Conservation (phyloP, 2,329 filamentous ascomycete genomes). For the Aureobasidium sp. region DNA sequence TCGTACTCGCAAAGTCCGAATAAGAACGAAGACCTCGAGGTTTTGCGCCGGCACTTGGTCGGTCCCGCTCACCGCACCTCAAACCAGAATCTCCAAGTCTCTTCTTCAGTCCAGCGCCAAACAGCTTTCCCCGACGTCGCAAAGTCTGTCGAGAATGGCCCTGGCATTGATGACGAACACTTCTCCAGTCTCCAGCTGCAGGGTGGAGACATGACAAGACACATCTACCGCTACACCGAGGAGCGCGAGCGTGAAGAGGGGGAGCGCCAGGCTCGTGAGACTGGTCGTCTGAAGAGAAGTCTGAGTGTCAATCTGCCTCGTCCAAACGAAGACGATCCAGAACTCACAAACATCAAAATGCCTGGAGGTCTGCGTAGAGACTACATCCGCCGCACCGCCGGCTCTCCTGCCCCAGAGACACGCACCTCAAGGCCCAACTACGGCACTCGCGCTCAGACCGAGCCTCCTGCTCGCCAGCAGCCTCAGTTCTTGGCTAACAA, state of each 20-base stretch:
- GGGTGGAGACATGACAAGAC: conserved; percentile 93
- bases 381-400: conserved; percentile 81
- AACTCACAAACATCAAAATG: conserved; percentile 92
- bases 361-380: conserved; percentile 95
- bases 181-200: conserved; percentile 96
- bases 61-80: conserved; percentile 61
- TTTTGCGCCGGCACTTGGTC: conserved; percentile 90
- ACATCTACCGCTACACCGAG: conserved; percentile 98
- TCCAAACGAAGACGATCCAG: conserved; percentile 80
- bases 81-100: conserved; percentile 31
- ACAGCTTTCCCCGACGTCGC: conserved; percentile 30
- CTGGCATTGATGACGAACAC: conserved; percentile 62
- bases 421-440: conserved; percentile 41
- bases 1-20: conserved; percentile 62
- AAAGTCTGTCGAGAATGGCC: conserved; percentile 27
- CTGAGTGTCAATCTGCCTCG: conserved; percentile 87
- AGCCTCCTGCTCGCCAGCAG: conserved; percentile 38
- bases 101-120: conserved; percentile 30
- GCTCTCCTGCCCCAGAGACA: conserved; percentile 54
- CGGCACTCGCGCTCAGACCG: conserved; percentile 24
- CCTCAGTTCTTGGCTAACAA: conserved; percentile 85
- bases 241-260: conserved; percentile 86
- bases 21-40: conserved; percentile 88
- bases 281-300: conserved; percentile 75
- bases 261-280: conserved; percentile 66